Evolutionary conservation across 2,329 filamentous ascomycete species (phyloP).

Genomic region (Verticillium klebahnii): DNA sequence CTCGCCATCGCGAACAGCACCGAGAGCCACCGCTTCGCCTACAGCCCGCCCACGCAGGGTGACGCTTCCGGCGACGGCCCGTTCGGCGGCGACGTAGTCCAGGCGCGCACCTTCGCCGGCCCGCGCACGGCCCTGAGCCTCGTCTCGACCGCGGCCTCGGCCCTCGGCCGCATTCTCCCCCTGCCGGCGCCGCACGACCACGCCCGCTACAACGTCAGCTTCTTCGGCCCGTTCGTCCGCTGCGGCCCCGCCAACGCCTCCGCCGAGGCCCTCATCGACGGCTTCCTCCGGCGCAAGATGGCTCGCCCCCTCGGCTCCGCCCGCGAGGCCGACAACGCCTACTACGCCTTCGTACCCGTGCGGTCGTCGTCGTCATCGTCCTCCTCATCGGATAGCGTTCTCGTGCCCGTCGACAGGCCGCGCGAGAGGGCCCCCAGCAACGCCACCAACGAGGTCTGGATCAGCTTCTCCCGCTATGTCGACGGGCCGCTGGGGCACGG

Average conservation of each 20-base stretch:
- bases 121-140: conserved; percentile 3
- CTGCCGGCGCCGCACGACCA: not conserved
- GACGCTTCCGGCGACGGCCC: not conserved
- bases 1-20: not conserved
- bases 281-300: conserved; percentile 3
- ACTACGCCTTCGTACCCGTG: conserved; percentile 5
- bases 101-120: not conserved
- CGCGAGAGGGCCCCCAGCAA: not conserved
- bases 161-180: conserved; percentile 1
- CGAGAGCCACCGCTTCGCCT: conserved; percentile 1
- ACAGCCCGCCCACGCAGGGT: conserved; percentile 1
- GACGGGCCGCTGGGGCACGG: not conserved
- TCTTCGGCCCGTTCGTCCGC: conserved; percentile 2
- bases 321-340: conserved; percentile 2
- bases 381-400: not conserved
- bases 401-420: not conserved
- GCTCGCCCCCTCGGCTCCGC: not conserved
- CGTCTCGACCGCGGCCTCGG: not conserved
- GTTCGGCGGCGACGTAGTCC: not conserved
- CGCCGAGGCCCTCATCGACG: not conserved
- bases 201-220: not conserved
- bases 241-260: not conserved
- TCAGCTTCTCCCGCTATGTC: conserved; percentile 1
- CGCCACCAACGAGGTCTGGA: conserved; percentile 4
- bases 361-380: not conserved